Evolutionary conservation across 768 basidiomycete species (phyloP).

Genomic region (Gloeopeniophorella convolvens): DNA sequence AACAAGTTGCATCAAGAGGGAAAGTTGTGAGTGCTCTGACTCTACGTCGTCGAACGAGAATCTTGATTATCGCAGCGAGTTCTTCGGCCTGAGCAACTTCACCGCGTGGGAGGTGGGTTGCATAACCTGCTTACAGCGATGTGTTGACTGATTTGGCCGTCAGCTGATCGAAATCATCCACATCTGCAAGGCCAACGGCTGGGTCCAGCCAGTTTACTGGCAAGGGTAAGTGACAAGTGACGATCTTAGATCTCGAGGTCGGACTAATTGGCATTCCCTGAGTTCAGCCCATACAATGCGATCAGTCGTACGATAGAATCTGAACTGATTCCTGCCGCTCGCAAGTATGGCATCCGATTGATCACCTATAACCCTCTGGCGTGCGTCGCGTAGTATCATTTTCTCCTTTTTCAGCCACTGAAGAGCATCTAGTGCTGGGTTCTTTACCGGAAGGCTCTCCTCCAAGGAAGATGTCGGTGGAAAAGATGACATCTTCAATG

Average conservation of each 20-base stretch:
- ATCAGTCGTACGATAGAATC: constrained; percentile 42
- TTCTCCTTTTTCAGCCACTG: background rate
- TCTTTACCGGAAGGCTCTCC: constrained; percentile 49
- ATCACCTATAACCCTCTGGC: constrained; percentile 54
- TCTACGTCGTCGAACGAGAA: too few species aligned
- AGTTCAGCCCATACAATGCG: constrained; percentile 47
- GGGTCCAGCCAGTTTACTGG: constrained; percentile 49
- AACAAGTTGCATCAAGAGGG: constrained; percentile 53
- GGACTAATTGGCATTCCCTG: too few species aligned
- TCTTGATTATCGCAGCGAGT: too few species aligned
- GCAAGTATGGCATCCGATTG: constrained; percentile 51
- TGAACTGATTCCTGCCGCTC: constrained; percentile 49
- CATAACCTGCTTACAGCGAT: background rate
- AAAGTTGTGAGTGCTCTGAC: constrained; percentile 38
- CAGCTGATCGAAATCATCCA: constrained; percentile 53
- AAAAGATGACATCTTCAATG: constrained; percentile 38
- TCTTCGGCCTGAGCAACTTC: constrained; percentile 60
- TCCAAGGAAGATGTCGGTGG: constrained; percentile 30
- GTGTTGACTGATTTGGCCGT: background rate
- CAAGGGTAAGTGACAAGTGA: constrained; percentile 46
- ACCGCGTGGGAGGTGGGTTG: constrained; percentile 44
- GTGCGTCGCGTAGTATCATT: constrained; percentile 22
- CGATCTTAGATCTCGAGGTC: too few species aligned
- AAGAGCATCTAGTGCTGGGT: constrained; percentile 36
- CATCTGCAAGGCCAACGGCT: constrained; percentile 49